phyloP scores from a whole-genome alignment of 2,329 filamentous ascomycete species.

The Ciborinia camelliae region DNA sequence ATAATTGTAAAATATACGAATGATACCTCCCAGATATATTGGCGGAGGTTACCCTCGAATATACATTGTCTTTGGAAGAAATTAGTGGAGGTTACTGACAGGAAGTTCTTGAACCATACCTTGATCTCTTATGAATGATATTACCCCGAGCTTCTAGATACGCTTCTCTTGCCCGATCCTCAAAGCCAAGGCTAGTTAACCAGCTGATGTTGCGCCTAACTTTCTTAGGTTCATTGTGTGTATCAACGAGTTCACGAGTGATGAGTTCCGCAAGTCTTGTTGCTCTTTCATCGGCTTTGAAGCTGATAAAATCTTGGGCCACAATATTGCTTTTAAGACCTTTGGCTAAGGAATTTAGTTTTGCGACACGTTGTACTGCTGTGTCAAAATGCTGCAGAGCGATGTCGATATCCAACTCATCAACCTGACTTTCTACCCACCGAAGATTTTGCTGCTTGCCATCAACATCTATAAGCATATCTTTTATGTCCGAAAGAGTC shows the following conservation, averaged over 20 bases:
- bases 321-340: constrained; percentile 80
- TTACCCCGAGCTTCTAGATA: constrained; percentile 78
- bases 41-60: constrained; percentile 87
- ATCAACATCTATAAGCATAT: constrained; percentile 91
- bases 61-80: constrained; percentile 69
- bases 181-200: constrained; percentile 82
- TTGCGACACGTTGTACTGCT: constrained; percentile 80
- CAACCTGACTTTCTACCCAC: constrained; percentile 93
- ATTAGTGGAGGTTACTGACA: not conserved
- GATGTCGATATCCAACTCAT: constrained; percentile 94
- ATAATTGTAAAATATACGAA: constrained; percentile 96
- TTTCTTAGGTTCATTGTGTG: constrained; percentile 71
- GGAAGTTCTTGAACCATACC: constrained; percentile 50
- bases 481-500: constrained; percentile 72
- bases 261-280: constrained; percentile 72
- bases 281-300: constrained; percentile 85
- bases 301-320: constrained; percentile 87
- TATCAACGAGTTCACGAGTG: constrained; percentile 72
- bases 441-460: constrained; percentile 94
- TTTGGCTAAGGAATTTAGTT: constrained; percentile 73
- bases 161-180: constrained; percentile 82
- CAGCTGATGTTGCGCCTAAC: constrained; percentile 80
- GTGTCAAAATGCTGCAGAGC: constrained; percentile 85
- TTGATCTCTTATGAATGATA: constrained; percentile 75
- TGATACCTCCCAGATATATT: constrained; percentile 92